A percentile compares a stretch with the other conserved stretches of the same genome.
Evolutionary conservation across 306 rosid genomes (phyloP).

Genomic region (Mimosa bimucronata): DNA sequence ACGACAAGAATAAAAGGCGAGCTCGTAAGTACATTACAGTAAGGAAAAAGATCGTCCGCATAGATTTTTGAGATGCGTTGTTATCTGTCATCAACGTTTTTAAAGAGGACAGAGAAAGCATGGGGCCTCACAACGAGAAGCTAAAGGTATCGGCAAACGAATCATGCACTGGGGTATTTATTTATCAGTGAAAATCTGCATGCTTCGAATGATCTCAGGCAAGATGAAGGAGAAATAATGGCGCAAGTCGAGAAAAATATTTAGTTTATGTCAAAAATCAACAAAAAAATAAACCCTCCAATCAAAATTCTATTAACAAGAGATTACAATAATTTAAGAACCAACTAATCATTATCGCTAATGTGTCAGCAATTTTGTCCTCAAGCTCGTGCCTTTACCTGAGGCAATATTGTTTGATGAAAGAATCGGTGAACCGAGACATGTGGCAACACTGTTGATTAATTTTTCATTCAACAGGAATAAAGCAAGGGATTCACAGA

Average conservation of each 20-base stretch:
- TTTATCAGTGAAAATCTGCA: not conserved
- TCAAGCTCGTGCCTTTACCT: conserved; percentile 30
- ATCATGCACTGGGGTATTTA: not conserved
- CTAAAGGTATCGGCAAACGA: not conserved
- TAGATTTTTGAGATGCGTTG: not conserved
- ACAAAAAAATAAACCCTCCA: not conserved
- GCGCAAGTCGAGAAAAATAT: conserved; percentile 22
- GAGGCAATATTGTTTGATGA: not conserved
- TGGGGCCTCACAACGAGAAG: not conserved
- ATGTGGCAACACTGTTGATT: not conserved
- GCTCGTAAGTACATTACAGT: not conserved
- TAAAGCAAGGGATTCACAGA: not conserved
- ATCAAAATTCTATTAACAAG: not conserved
- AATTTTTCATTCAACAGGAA: conserved; percentile 1
- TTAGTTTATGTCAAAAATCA: not conserved
- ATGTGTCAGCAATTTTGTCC: conserved; percentile 23
- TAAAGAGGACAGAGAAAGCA: conserved; percentile 2
- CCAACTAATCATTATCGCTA: conserved; percentile 36
- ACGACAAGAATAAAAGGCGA: conserved; percentile 4
- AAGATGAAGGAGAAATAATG: conserved; percentile 7
- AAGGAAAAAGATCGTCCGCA: not conserved
- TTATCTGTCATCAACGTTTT: not conserved
- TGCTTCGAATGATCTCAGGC: conserved; percentile 13
- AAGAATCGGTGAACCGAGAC: not conserved
- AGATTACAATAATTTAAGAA: conserved; percentile 37